A percentile compares a stretch with the other conserved stretches of the same genome.
Evolutionary conservation across 495 filamentous ascomycete genomes (phyloP).

Genomic region (Penicillium fimorum): DNA sequence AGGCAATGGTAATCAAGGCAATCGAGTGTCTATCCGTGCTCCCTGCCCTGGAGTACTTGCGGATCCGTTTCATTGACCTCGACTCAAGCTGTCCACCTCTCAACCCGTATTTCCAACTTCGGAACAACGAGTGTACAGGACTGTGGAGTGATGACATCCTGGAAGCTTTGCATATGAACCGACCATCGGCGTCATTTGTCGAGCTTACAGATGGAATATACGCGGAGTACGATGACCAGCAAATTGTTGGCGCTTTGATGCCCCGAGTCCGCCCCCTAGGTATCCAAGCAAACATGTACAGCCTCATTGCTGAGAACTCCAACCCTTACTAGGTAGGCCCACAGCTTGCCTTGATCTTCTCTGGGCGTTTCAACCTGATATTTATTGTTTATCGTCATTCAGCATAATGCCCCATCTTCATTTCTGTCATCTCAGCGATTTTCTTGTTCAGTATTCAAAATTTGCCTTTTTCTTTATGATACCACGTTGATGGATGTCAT

Average conservation of each 20-base stretch:
- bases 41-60: conserved; percentile 52
- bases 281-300: conserved; percentile 34
- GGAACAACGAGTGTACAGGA: conserved; percentile 56
- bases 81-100: conserved; percentile 54
- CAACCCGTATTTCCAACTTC: conserved; percentile 65
- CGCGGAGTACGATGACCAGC: conserved; percentile 31
- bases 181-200: conserved; percentile 55
- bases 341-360: not conserved
- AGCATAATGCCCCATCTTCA: conserved; percentile 11
- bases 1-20: conserved; percentile 58
- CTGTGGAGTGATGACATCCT: conserved; percentile 69
- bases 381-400: not conserved
- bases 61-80: conserved; percentile 71
- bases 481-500: not conserved
- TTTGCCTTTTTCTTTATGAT: not conserved
- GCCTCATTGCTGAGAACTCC: conserved; percentile 37
- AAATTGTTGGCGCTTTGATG: conserved; percentile 32
- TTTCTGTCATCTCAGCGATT: not conserved
- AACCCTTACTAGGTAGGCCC: conserved; percentile 18
- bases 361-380: not conserved
- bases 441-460: not conserved
- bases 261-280: conserved; percentile 33
- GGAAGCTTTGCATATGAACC: conserved; percentile 48
- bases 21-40: conserved; percentile 56
- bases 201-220: conserved; percentile 57